Evolutionary conservation across 768 basidiomycete species (phyloP).

Genomic region (Cystobasidium tubakii): DNA sequence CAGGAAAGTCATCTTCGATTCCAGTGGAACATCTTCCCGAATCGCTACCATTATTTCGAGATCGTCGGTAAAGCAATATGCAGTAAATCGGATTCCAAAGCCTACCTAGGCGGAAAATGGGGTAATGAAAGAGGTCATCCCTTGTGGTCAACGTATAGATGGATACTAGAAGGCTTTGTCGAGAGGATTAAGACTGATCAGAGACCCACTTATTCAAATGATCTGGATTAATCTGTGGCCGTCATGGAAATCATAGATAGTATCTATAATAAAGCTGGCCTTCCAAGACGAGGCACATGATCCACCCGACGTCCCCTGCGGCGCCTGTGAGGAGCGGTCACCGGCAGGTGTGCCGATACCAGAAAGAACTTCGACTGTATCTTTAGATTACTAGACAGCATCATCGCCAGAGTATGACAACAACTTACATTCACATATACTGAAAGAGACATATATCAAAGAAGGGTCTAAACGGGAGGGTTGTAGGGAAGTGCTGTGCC

Average conservation of each 20-base stretch:
- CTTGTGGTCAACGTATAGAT: constrained; percentile 6
- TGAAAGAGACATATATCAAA: too few relatives aligned
- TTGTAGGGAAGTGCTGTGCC: too few relatives aligned
- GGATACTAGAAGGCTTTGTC: neutral
- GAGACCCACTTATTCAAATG: neutral
- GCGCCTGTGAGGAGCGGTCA: too few relatives aligned
- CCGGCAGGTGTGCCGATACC: neutral
- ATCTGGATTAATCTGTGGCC: neutral
- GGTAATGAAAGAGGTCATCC: neutral
- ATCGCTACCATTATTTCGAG: constrained; percentile 6
- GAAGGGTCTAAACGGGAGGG: too few relatives aligned
- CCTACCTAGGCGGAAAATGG: neutral
- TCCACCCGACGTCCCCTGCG: too few relatives aligned
- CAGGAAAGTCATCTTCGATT: neutral
- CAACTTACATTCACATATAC: too few relatives aligned
- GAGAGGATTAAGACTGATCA: neutral
- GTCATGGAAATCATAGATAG: neutral
- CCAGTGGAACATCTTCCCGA: neutral
- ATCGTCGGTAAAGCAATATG: neutral
- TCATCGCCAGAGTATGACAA: too few relatives aligned
- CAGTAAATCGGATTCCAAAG: neutral
- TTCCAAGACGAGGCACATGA: neutral
- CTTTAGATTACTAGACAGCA: too few relatives aligned
- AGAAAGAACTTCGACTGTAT: too few relatives aligned
- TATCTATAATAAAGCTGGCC: neutral